phyloP scores from a whole-genome alignment of 2,329 filamentous ascomycete genomes.

The Ophiostoma himal-ulmi region DNA sequence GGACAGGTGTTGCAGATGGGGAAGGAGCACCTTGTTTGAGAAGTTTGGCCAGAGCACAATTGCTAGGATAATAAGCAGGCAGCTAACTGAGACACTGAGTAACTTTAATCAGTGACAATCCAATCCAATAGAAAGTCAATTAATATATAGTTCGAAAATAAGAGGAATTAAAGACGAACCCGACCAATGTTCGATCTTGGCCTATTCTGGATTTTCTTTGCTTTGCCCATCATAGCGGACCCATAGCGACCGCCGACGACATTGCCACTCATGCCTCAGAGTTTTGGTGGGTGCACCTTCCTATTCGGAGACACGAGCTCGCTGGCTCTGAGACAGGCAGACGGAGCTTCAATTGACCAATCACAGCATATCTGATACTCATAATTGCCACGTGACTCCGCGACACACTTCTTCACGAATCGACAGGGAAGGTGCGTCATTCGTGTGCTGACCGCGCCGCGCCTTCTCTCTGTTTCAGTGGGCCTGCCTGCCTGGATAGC shows the following conservation, averaged over 20 bases:
- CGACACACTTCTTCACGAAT: constrained; percentile 8
- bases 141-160: background rate
- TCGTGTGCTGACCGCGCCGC: constrained; percentile 14
- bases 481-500: constrained; percentile 2
- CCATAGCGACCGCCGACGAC: background rate
- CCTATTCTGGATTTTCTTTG: constrained; percentile 8
- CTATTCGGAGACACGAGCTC: constrained; percentile 22
- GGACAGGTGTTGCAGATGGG: background rate
- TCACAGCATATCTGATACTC: constrained; percentile 8
- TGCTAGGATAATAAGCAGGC: background rate
- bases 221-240: constrained; percentile 5
- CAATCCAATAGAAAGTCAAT: background rate
- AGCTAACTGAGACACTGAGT: background rate
- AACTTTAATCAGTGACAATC: background rate
- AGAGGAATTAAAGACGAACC: background rate
- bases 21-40: background rate
- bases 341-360: constrained; percentile 21
- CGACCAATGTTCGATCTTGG: constrained; percentile 9
- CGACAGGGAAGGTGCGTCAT: background rate
- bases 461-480: constrained; percentile 8
- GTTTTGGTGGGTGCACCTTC: constrained; percentile 10
- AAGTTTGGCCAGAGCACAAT: background rate
- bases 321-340: constrained; percentile 12
- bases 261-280: background rate
- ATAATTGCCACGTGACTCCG: constrained; percentile 21